A percentile compares a stretch with the other conserved stretches of the same genome.
Conservation (phyloP, 169 alveolate species). For the Amoebophrya sp. region DNA sequence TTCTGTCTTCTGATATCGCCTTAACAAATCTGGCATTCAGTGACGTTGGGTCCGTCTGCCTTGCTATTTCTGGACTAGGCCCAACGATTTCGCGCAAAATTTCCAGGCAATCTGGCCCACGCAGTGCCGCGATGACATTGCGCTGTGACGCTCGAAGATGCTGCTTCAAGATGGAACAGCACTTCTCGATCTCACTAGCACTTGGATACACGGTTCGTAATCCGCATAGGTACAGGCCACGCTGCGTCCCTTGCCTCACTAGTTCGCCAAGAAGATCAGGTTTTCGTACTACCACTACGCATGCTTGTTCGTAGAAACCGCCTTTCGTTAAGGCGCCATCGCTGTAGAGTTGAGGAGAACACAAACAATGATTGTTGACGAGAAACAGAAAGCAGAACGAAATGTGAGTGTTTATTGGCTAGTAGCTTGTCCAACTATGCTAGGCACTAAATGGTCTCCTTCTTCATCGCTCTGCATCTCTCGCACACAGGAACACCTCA, state of each 20-base stretch:
- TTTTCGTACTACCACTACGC: not conserved
- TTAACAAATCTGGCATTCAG: not conserved
- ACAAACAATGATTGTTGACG: too few relatives aligned
- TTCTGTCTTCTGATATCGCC: too few relatives aligned
- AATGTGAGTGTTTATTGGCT: too few relatives aligned
- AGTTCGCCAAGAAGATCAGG: not conserved
- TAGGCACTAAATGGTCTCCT: too few relatives aligned
- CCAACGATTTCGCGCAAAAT: not conserved
- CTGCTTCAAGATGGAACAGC: not conserved
- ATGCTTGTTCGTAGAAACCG: not conserved
- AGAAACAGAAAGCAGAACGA: too few relatives aligned
- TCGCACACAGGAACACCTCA: too few relatives aligned
- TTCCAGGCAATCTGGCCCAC: not conserved
- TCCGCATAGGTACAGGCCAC: not conserved
- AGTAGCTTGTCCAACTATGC: too few relatives aligned
- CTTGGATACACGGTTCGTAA: not conserved
- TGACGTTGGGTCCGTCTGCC: conserved; percentile 14
- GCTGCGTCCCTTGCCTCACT: not conserved
- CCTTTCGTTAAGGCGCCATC: not conserved
- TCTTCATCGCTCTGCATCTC: too few relatives aligned
- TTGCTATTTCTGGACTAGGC: not conserved
- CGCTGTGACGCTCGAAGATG: not conserved
- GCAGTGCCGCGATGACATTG: not conserved
- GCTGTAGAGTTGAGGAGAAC: too few relatives aligned
- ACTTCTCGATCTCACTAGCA: not conserved